Evolutionary conservation across 73 alveolate species (phyloP).

Genomic region (Paramecium caudatum): DNA sequence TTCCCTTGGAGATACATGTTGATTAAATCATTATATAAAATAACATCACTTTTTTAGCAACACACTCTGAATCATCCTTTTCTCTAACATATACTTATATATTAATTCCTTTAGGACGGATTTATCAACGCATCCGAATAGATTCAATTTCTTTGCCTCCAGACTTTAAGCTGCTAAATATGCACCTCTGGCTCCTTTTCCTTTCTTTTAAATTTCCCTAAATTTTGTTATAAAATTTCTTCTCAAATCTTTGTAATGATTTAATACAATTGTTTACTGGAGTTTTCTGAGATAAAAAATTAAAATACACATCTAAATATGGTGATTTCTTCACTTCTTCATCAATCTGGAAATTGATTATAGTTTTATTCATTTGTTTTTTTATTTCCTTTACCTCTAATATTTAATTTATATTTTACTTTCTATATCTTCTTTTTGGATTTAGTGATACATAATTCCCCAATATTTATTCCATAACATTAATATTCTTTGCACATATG

Average conservation of each 20-base stretch:
- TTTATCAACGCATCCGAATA: slow-evolving; percentile 13
- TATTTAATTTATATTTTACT: background rate
- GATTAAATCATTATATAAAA: no score
- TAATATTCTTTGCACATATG: slow-evolving; percentile 54
- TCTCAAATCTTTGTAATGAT: background rate
- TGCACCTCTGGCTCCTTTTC: slow-evolving; percentile 1
- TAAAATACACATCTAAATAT: slow-evolving; percentile 56
- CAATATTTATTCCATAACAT: slow-evolving; percentile 67
- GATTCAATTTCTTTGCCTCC: background rate
- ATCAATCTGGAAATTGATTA: slow-evolving; percentile 30
- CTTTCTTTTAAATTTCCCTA: slow-evolving; percentile 15
- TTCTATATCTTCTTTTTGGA: slow-evolving; percentile 57
- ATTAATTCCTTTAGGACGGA: slow-evolving; percentile 5
- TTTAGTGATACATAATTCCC: slow-evolving; percentile 36
- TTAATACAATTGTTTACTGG: background rate
- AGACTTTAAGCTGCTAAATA: slow-evolving; percentile 16
- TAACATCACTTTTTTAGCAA: slow-evolving; percentile 27
- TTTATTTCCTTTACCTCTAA: slow-evolving; percentile 59
- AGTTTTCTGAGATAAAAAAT: background rate
- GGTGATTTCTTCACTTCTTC: slow-evolving; percentile 61
- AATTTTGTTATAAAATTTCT: background rate
- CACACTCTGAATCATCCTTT: slow-evolving; percentile 56
- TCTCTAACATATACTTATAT: slow-evolving; percentile 59
- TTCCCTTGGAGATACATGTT: no score
- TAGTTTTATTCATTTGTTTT: slow-evolving; percentile 52